Base-by-base conservation (phyloP, 1,284 basidiomycete species). In the Omphalotus olearius region DNA sequence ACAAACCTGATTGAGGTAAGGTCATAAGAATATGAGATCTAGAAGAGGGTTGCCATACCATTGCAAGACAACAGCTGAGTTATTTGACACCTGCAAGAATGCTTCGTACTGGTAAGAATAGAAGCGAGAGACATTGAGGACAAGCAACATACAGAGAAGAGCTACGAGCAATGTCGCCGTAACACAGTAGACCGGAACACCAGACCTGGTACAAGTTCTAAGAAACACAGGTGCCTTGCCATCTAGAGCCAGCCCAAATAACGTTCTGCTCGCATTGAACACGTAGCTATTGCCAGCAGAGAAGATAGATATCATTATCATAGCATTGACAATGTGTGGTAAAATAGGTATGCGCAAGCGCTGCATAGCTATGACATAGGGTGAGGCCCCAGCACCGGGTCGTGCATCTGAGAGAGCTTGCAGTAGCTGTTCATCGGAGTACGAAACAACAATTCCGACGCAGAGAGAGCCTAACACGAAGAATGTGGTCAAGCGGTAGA, bases 231-330 rank as follows among this genome's bases (percentile, higher is more conserved):
- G 82, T 37, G 78, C 74, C 64, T 87, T 83, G 2, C 81, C 76
- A 58, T 86, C 80, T 36, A 86, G 65, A 0, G 87, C 82, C n/a
- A 91, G 69, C 11, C 85, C 87, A 62, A 83, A 85, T 18, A 89
- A 66, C 0, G 84, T 85, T 44, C 91, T 77, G n/a, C 82, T 85
- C 0, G 87, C 78, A 47, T 85, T 86, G 69, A 84, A 93, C 5
- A 89, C 71, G 65, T 84, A 86, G 11, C 82, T 81, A 60, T 87
- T 88, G n/a, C 83, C 84, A 5, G 88, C 88, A 4, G 85, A 88
- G 69, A 88, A 90, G 1, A 86, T 80, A 9, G 81, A 74, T 5
- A 77, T 80, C 48, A 88, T 65, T 41, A 90, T 71, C 47, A 79
- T 69, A 11, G 83, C 84, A 59, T 89, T 89, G 59, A 87, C 79